Percentiles rank a stretch among this genome's conserved stretches.
phyloP scores from a whole-genome alignment of 1,284 basidiomycete species.

The Microbotryum lychnidis-dioicae region DNA sequence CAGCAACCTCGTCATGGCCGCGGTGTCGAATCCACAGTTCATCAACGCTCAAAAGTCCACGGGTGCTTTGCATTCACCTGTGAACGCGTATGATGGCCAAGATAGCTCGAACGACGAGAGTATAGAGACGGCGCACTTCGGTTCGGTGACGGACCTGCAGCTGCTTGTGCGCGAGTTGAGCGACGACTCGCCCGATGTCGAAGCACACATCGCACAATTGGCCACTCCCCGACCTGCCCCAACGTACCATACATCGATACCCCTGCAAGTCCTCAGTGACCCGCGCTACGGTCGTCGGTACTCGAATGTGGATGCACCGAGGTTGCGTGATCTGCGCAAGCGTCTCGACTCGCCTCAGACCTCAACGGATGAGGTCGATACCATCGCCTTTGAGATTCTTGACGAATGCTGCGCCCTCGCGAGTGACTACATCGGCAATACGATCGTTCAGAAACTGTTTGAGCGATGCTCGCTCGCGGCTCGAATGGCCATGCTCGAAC shows the following conservation, averaged over 20 bases:
- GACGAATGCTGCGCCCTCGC: slow-evolving; percentile 75
- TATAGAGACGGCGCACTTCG: too few relatives aligned
- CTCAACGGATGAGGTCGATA: slow-evolving; percentile 78
- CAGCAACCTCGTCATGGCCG: slow-evolving; percentile 77
- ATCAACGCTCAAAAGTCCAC: slow-evolving; percentile 37
- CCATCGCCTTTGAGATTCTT: slow-evolving; percentile 74
- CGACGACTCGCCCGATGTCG: slow-evolving; percentile 64
- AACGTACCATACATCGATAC: slow-evolving; percentile 90
- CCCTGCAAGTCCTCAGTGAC: slow-evolving; percentile 39
- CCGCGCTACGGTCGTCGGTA: slow-evolving; percentile 22
- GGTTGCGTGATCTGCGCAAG: slow-evolving; percentile 88
- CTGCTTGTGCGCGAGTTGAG: slow-evolving; percentile 91
- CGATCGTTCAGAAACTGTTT: slow-evolving; percentile 64
- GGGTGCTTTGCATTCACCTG: slow-evolving; percentile 38
- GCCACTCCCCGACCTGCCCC: slow-evolving; percentile 74
- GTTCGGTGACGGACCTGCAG: slow-evolving; percentile 59
- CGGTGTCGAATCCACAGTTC: slow-evolving; percentile 51
- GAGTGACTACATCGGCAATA: slow-evolving; percentile 99
- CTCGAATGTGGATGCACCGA: slow-evolving; percentile 78
- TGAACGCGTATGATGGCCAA: slow-evolving; percentile 32
- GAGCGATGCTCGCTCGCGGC: slow-evolving; percentile 73
- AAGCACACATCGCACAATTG: slow-evolving; percentile 58
- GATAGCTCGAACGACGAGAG: too few relatives aligned
- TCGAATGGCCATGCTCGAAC: slow-evolving; percentile 82
- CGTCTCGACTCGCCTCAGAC: slow-evolving; percentile 73